A percentile compares a stretch with the other conserved stretches of the same genome.
These are phyloP conservation scores for Oryza glumipatula DNA, from an alignment of 176 grass and related monocot species.

Conservation along the genomic window DNA sequence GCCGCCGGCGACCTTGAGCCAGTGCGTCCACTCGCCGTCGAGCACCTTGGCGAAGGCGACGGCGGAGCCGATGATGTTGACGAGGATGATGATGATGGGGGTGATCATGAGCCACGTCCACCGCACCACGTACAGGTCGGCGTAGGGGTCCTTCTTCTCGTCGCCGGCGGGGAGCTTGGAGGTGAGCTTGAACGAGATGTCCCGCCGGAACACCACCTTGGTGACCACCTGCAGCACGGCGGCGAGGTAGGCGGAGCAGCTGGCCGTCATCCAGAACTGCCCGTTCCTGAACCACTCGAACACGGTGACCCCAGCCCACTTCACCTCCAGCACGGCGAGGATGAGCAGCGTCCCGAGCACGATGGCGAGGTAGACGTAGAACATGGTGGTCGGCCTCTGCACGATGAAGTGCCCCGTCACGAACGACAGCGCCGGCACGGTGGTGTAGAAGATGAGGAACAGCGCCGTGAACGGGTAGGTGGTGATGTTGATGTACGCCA, in stretches of 20 bases:
- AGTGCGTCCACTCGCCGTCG: constrained; percentile 78
- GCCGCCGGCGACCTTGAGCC: constrained; percentile 83
- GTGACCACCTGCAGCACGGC: constrained; percentile 84
- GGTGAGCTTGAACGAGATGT: constrained; percentile 88
- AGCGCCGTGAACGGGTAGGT: constrained; percentile 94
- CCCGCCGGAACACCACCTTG: constrained; percentile 73
- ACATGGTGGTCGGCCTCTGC: constrained; percentile 73
- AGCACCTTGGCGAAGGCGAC: constrained; percentile 82
- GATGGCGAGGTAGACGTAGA: constrained; percentile 84
- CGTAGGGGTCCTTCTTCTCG: constrained; percentile 88
- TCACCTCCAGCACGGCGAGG: constrained; percentile 79
- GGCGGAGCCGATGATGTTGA: constrained; percentile 80
- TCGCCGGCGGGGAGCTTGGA: constrained; percentile 70
- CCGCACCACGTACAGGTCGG: constrained; percentile 78
- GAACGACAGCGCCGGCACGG: constrained; percentile 85
- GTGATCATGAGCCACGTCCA: constrained; percentile 79
- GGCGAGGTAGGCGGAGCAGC: constrained; percentile 80
- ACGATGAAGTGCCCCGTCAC: constrained; percentile 94
- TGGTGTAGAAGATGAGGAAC: constrained; percentile 93
- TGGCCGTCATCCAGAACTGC: constrained; percentile 97
- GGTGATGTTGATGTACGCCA: constrained; percentile 93
- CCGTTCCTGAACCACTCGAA: constrained; percentile 96
- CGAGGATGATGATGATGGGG: constrained; percentile 71
- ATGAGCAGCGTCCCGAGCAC: constrained; percentile 70
- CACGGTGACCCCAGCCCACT: constrained; percentile 80